These are phyloP conservation scores for Nidularia pulvinata DNA, from an alignment of 768 basidiomycete species.

Conservation along the genomic window DNA sequence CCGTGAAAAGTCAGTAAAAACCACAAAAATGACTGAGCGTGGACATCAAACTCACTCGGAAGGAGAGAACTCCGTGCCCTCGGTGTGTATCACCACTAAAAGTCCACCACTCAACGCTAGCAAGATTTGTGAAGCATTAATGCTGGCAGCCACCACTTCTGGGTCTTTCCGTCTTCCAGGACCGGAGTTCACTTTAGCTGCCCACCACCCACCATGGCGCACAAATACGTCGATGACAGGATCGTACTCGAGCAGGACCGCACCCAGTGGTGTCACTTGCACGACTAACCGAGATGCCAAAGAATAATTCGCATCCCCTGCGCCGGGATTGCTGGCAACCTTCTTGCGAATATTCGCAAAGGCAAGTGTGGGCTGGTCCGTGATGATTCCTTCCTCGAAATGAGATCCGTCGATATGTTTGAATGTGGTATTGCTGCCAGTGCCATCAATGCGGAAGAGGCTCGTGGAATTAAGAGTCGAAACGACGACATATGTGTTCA, in stretches of 20 bases:
- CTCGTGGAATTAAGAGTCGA: conserved; percentile 58
- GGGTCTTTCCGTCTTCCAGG: conserved; percentile 10
- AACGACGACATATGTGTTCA: conserved; percentile 55
- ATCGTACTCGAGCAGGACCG: conserved; percentile 60
- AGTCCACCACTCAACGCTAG: conserved; percentile 59
- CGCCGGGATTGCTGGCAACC: conserved; percentile 26
- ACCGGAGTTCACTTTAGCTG: conserved; percentile 11
- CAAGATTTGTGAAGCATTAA: conserved; percentile 69
- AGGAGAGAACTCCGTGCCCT: conserved; percentile 29
- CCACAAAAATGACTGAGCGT: background rate
- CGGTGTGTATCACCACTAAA: conserved; percentile 45
- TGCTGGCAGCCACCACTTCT: conserved; percentile 66
- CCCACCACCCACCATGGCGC: conserved; percentile 35
- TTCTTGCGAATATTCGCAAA: conserved; percentile 47
- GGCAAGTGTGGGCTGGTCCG: conserved; percentile 57
- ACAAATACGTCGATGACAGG: conserved; percentile 34
- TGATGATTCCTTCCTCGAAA: conserved; percentile 37
- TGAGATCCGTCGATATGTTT: conserved; percentile 29
- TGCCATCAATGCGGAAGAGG: conserved; percentile 46
- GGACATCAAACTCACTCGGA: conserved; percentile 20
- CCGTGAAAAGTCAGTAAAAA: background rate
- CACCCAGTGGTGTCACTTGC: conserved; percentile 68
- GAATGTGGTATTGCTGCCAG: conserved; percentile 38
- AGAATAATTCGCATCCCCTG: conserved; percentile 19
- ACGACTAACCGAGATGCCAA: conserved; percentile 55